These are phyloP conservation scores for Zygnema circumcarinatum DNA, from an alignment of 139 green algal genomes.

Conservation along the genomic window DNA sequence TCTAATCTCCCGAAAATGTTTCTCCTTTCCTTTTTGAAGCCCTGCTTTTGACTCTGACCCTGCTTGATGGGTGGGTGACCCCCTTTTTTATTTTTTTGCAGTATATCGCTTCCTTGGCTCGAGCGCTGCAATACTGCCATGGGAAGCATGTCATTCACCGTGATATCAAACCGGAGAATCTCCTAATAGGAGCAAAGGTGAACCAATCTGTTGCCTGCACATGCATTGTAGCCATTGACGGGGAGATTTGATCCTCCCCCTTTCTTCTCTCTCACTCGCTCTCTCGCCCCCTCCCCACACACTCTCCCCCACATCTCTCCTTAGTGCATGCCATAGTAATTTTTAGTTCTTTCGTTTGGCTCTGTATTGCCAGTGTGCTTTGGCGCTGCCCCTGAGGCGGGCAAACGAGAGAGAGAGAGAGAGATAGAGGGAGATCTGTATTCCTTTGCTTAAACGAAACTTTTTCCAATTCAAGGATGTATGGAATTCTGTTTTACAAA, in stretches of 20 bases:
- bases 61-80: too few species aligned
- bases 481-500: background rate
- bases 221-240: too few species aligned
- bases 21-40: background rate
- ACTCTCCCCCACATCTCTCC: background rate
- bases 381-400: background rate
- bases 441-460: background rate
- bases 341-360: background rate
- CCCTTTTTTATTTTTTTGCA: too few species aligned
- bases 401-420: background rate
- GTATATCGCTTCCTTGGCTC: constrained; percentile 74
- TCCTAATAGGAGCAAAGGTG: constrained; percentile 87
- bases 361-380: background rate
- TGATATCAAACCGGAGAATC: constrained; percentile 98
- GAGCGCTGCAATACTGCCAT: constrained; percentile 93
- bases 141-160: constrained; percentile 98
- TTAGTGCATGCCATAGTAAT: background rate
- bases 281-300: background rate
- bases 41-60: too few species aligned
- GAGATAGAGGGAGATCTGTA: background rate
- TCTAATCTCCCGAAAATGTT: background rate
- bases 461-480: background rate
- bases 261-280: background rate
- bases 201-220: too few species aligned
- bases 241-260: too few species aligned